phyloP scores from a whole-genome alignment of 2,329 filamentous ascomycete species.

The Magnaporthiopsis rhizophila region DNA sequence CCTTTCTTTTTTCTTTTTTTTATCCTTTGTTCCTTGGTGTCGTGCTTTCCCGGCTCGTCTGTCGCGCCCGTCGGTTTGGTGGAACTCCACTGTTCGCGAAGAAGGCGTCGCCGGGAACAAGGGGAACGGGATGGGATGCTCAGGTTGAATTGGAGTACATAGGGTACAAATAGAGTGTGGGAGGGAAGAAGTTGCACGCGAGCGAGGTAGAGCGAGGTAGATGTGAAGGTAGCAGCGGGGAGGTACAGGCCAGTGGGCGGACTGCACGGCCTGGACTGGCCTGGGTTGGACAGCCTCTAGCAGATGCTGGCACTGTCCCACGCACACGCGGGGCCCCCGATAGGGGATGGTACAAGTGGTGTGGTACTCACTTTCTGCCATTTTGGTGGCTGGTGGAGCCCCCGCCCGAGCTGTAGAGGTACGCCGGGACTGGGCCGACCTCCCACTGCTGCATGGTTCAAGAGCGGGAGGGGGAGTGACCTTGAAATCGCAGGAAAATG shows the following conservation, averaged over 20 bases:
- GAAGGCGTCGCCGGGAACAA: background rate
- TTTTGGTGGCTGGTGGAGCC: slow-evolving; percentile 43
- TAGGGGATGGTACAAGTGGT: slow-evolving; percentile 21
- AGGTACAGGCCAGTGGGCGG: slow-evolving; percentile 4
- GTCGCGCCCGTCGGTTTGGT: background rate
- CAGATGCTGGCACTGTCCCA: slow-evolving; percentile 5
- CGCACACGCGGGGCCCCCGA: slow-evolving; percentile 11
- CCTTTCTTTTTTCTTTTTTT: background rate
- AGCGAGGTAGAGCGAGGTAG: background rate
- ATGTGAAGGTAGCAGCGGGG: slow-evolving; percentile 1
- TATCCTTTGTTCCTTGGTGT: background rate
- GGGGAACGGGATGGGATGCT: background rate
- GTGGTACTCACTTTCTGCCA: slow-evolving; percentile 49
- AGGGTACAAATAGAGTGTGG: slow-evolving; percentile 6
- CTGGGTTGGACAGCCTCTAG: background rate
- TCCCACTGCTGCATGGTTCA: slow-evolving; percentile 54
- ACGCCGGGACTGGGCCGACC: slow-evolving; percentile 52
- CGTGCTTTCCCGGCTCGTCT: background rate
- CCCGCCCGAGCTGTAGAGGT: slow-evolving; percentile 40
- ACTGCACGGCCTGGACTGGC: slow-evolving; percentile 4
- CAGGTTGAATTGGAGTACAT: slow-evolving; percentile 3
- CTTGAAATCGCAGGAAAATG: background rate
- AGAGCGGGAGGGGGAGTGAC: background rate
- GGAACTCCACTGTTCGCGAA: background rate
- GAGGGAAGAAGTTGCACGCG: slow-evolving; percentile 1